These are phyloP conservation scores for Cutaneotrichosporon cavernicola DNA, from an alignment of 1,284 basidiomycete genomes.

Conservation along the genomic window DNA sequence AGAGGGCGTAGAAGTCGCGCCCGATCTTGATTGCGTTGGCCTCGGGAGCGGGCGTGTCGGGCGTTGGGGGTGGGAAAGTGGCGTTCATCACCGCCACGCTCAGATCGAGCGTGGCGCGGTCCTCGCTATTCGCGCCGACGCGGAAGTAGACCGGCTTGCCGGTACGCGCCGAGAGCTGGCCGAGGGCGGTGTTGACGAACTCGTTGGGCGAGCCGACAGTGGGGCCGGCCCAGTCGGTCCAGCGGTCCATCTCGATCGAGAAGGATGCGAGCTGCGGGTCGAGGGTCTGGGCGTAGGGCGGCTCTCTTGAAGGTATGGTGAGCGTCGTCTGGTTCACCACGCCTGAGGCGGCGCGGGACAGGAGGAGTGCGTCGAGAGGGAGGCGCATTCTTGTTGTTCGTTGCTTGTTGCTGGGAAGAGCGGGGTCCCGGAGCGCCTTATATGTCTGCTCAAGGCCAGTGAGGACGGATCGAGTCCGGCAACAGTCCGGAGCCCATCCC, in stretches of 20 bases:
- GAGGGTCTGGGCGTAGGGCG: constrained; percentile 22
- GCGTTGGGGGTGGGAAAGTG: constrained; percentile 54
- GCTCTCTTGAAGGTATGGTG: constrained; percentile 15
- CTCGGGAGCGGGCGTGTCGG: constrained; percentile 63
- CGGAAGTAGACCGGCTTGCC: constrained; percentile 26
- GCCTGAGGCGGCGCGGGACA: background rate
- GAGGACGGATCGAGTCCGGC: too few species aligned
- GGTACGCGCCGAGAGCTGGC: constrained; percentile 25
- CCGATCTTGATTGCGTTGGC: constrained; percentile 62
- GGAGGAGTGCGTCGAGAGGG: constrained; percentile 1
- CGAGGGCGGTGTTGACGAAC: constrained; percentile 26
- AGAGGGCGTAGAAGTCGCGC: constrained; percentile 61
- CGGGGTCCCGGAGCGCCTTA: too few species aligned
- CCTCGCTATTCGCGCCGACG: constrained; percentile 27
- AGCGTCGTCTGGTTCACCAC: constrained; percentile 16
- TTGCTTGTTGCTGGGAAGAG: too few species aligned
- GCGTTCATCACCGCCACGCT: constrained; percentile 22
- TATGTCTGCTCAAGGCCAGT: too few species aligned
- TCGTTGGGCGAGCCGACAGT: constrained; percentile 26
- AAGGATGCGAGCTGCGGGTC: constrained; percentile 27
- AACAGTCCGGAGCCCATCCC: too few species aligned
- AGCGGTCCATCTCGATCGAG: constrained; percentile 33
- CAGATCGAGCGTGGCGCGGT: constrained; percentile 23
- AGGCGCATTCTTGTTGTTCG: constrained; percentile 3
- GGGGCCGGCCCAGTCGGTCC: constrained; percentile 31